These are phyloP conservation scores for Penicillium brevicompactum DNA, from an alignment of 2,329 filamentous ascomycete species.

Conservation along the genomic window DNA sequence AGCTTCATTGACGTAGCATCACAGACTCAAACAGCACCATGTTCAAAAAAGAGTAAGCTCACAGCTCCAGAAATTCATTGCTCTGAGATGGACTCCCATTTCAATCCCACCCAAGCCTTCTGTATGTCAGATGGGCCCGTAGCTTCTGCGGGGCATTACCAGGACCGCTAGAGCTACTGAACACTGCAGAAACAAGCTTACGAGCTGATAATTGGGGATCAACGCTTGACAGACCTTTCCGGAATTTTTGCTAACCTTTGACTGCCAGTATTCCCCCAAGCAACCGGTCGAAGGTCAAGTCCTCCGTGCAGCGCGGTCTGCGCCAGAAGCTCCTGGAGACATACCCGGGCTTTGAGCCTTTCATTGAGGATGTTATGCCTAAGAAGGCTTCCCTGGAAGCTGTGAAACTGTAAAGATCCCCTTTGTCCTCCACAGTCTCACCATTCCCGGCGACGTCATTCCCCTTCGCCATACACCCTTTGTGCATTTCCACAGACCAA, in stretches of 20 bases:
- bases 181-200: background rate
- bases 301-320: constrained; percentile 85
- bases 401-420: constrained; percentile 70
- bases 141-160: background rate
- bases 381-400: constrained; percentile 91
- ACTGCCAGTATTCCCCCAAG: constrained; percentile 67
- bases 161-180: background rate
- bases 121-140: background rate
- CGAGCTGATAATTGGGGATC: background rate
- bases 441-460: background rate
- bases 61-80: background rate
- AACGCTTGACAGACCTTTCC: too few relatives aligned
- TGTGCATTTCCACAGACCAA: background rate
- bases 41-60: constrained; percentile 88
- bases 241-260: background rate
- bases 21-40: constrained; percentile 50
- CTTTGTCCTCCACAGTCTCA: background rate
- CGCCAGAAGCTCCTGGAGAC: constrained; percentile 79
- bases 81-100: fast-evolving
- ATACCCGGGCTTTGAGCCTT: constrained; percentile 80
- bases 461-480: background rate
- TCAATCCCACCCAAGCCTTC: background rate
- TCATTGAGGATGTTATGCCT: constrained; percentile 92
- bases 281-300: constrained; percentile 95
- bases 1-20: constrained; percentile 9